Percentiles rank a stretch among this genome's conserved stretches.
phyloP scores from a whole-genome alignment of 768 basidiomycete genomes.

The Kwoniella newhampshirensis region DNA sequence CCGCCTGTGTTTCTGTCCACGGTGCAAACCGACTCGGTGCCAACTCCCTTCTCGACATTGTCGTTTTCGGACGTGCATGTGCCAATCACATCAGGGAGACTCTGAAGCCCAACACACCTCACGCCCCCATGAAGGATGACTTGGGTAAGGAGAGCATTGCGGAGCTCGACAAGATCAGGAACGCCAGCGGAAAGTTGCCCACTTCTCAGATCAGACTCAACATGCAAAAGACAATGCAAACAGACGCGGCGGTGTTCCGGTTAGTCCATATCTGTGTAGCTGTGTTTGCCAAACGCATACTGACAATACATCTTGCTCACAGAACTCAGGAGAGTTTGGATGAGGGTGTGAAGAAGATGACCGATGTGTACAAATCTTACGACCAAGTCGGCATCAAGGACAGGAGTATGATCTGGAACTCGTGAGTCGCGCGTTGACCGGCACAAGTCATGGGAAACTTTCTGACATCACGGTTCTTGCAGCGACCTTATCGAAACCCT shows the following conservation, averaged over 20 bases:
- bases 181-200: conserved; percentile 72
- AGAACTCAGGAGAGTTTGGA: conserved; percentile 87
- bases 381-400: conserved; percentile 94
- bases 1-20: conserved; percentile 97
- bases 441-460: too few relatives aligned
- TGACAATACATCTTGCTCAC: not conserved
- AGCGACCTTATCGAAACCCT: conserved; percentile 96
- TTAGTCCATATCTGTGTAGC: not conserved
- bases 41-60: conserved; percentile 97
- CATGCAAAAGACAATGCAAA: conserved; percentile 99
- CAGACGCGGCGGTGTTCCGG: conserved; percentile 97
- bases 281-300: not conserved
- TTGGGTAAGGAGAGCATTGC: conserved; percentile 81
- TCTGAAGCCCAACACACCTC: conserved; percentile 81
- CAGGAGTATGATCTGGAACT: conserved; percentile 99
- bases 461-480: conserved; percentile 7
- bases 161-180: conserved; percentile 77
- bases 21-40: conserved; percentile 99
- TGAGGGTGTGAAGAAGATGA: conserved; percentile 85
- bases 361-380: conserved; percentile 81
- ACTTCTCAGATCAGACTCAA: conserved; percentile 88
- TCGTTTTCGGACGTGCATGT: conserved; percentile 98
- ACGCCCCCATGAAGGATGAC: conserved; percentile 81
- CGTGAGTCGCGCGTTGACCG: conserved; percentile 61
- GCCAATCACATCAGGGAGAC: conserved; percentile 96